Base-by-base conservation (phyloP, 805 yeast genomes). In the Lachancea fermentati region DNA sequence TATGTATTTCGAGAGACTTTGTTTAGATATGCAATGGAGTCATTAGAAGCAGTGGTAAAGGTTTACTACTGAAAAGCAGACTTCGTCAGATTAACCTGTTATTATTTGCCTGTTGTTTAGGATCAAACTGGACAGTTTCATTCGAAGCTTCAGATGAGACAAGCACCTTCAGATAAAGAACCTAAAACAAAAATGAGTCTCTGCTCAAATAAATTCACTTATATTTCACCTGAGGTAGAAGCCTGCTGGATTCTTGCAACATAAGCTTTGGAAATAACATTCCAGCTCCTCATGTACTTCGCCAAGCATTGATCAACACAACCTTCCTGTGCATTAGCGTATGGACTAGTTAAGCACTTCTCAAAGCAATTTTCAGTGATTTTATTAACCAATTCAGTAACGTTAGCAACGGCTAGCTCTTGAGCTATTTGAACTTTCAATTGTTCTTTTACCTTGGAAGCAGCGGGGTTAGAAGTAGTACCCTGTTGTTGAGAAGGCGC, bases 261-360 rank as follows among this genome's bases (percentile, higher is more conserved):
- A 62, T 87, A 88, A 8, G 85, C 69, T 58, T 78, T 80, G 9
- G 95, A 85, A 32, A 89, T 72, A 40, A 81, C 70, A 54, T 88
- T 87, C 96, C 96, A 89, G 25, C 94, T 79, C 61, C 83, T 76
- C 91, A 88, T 81, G 63, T 85, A 89, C 66, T 86, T 89, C 48
- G 82, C 80, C 51, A 84, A 72, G 60, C 97, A 89, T 60, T 80
- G 82, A 44, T 72, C 76, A 35, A 85, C 73, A 65, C 96, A 88
- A 19, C 63, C 64, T 41, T 76, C 76, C 54, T 88, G 87, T 5
- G 66, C 71, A 2, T 68, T 49, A 15, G 72, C 53, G 30, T 78
- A 76, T 13, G 95, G 95, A 32, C 69, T 70, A 12, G 62, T 62
- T 36, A 85, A 69, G 64, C 97, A 89, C 60, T 79, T 76, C 36